These are phyloP conservation scores for Tausonia pullulans DNA, from an alignment of 1,284 basidiomycete genomes.

Conservation along the genomic window DNA sequence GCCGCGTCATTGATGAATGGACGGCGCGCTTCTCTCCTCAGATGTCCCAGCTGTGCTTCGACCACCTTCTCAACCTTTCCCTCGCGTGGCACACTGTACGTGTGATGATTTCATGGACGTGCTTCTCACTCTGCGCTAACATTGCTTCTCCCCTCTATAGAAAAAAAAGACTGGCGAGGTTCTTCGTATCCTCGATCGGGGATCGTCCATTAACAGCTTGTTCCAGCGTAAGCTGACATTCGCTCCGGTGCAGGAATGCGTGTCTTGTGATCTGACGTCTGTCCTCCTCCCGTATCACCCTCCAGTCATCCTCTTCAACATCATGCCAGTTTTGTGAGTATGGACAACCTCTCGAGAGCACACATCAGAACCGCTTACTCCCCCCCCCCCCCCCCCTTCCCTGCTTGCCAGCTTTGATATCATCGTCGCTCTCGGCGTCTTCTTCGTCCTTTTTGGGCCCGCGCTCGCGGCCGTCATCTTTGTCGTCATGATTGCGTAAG, in stretches of 20 bases:
- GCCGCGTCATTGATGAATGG: not conserved
- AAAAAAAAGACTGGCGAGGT: conserved; percentile 54
- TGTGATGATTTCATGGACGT: not conserved
- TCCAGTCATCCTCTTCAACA: conserved; percentile 53
- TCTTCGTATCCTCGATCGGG: conserved; percentile 53
- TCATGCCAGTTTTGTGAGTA: conserved; percentile 58
- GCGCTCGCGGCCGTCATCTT: conserved; percentile 58
- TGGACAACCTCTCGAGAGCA: too few relatives aligned
- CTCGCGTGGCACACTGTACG: conserved; percentile 62
- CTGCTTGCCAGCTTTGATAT: conserved; percentile 12
- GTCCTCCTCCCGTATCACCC: not conserved
- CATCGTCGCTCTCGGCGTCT: conserved; percentile 46
- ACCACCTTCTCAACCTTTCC: conserved; percentile 67
- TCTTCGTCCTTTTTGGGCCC: conserved; percentile 55
- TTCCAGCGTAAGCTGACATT: conserved; percentile 31
- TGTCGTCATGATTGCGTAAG: conserved; percentile 56
- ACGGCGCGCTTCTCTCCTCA: conserved; percentile 29
- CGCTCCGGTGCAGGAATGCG: not conserved
- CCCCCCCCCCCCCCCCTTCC: too few relatives aligned
- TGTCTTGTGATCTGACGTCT: conserved; percentile 1
- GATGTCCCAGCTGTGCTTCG: conserved; percentile 67
- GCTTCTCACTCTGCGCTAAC: not conserved
- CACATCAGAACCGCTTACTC: too few relatives aligned
- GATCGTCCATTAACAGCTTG: conserved; percentile 45
- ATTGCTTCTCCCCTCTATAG: not conserved